Conservation (phyloP, 164 flowering plant genomes). For the Annona squamosa region DNA sequence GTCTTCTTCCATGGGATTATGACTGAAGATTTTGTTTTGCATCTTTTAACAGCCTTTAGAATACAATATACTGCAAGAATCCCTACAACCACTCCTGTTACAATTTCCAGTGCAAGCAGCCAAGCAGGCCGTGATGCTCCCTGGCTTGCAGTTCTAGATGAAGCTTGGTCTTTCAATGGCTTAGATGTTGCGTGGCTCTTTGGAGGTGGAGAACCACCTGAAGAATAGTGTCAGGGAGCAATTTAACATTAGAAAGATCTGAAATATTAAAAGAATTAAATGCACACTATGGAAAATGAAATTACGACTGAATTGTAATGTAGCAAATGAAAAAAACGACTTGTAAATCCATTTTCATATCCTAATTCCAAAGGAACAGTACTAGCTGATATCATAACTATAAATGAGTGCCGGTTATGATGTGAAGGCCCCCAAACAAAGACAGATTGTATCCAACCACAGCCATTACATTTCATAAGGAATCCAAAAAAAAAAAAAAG, state of each 20-base stretch:
- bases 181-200: constrained; percentile 29
- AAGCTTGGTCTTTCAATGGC: constrained; percentile 31
- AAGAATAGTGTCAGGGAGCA: not conserved
- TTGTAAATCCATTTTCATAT: not conserved
- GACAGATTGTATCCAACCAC: too few species aligned
- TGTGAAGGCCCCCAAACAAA: too few species aligned
- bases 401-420: too few species aligned
- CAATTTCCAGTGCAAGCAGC: constrained; percentile 73
- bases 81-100: constrained; percentile 63
- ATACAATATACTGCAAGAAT: constrained; percentile 41
- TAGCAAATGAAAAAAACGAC: not conserved
- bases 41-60: constrained; percentile 46
- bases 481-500: too few species aligned
- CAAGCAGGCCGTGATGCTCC: constrained; percentile 54
- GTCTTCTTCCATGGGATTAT: constrained; percentile 82
- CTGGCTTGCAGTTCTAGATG: constrained; percentile 31
- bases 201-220: constrained; percentile 32
- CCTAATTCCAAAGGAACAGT: not conserved
- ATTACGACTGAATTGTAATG: not conserved
- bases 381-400: not conserved
- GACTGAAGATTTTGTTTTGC: constrained; percentile 47
- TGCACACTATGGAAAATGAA: not conserved
- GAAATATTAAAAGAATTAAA: not conserved
- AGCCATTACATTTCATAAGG: too few species aligned
- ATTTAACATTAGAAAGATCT: not conserved